A percentile compares a stretch with the other conserved stretches of the same genome.
Evolutionary conservation across 371 early-diverging fungal species (phyloP).

Genomic region (Mortierella sp.): DNA sequence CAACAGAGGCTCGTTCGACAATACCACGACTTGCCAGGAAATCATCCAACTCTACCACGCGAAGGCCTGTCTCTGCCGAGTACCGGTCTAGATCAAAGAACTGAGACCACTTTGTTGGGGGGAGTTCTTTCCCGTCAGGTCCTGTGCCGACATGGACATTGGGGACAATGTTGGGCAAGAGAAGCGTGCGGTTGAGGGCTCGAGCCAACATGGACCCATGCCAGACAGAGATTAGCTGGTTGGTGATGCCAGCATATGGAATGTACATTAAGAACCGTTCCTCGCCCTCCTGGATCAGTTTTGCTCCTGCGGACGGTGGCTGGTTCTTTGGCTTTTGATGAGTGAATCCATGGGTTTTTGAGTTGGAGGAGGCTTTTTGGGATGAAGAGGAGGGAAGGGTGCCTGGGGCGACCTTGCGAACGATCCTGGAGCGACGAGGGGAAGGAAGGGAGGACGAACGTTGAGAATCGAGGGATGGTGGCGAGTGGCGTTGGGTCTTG

Average conservation of each 20-base stretch:
- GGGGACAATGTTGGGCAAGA: conserved; percentile 60
- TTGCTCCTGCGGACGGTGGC: background rate
- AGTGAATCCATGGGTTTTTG: background rate
- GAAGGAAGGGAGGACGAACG: background rate
- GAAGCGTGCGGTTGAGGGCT: conserved; percentile 64
- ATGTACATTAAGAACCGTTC: conserved; percentile 37
- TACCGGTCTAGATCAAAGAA: conserved; percentile 39
- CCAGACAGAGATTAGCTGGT: conserved; percentile 50
- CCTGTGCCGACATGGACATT: conserved; percentile 39
- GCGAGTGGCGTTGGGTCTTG: conserved; percentile 11
- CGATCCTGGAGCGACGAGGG: background rate
- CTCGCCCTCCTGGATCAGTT: background rate
- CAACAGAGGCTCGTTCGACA: conserved; percentile 7
- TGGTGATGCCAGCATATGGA: conserved; percentile 45
- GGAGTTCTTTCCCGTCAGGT: conserved; percentile 8
- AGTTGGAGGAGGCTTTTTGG: background rate
- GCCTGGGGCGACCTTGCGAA: conserved; percentile 12
- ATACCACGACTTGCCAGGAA: conserved; percentile 28
- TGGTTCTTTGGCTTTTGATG: background rate
- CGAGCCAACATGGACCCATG: conserved; percentile 56
- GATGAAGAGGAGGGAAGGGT: background rate
- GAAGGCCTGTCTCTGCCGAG: conserved; percentile 16
- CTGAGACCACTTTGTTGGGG: conserved; percentile 39
- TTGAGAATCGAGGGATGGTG: background rate
- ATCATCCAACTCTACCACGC: conserved; percentile 32